Conservation (phyloP, 345 rosid species). For the Streptanthus diversifolius region DNA sequence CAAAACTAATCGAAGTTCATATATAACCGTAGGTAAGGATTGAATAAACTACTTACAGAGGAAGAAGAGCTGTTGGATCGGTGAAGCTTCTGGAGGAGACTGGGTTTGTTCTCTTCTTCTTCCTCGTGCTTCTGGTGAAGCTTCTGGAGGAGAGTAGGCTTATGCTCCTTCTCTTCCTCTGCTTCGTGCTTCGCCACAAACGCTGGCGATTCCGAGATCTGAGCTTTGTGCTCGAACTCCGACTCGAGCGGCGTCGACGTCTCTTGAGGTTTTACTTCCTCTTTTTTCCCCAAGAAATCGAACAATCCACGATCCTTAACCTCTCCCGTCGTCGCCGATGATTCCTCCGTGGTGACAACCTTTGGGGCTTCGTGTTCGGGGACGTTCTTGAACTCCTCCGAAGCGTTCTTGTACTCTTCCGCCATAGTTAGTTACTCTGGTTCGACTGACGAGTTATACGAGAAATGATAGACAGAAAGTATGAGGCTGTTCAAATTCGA, state of each 20-base stretch:
- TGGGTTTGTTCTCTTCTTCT: conserved; percentile 49
- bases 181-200: conserved; percentile 13
- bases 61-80: conserved; percentile 71
- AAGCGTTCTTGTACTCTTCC: conserved; percentile 38
- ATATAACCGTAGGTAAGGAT: neutral
- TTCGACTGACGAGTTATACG: neutral
- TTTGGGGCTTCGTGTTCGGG: conserved; percentile 44
- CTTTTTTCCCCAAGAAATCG: conserved; percentile 64
- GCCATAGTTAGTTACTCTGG: conserved; percentile 43
- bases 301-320: conserved; percentile 63
- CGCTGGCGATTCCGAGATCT: conserved; percentile 43
- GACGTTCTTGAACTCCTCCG: conserved; percentile 33
- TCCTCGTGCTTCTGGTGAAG: conserved; percentile 46
- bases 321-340: conserved; percentile 36
- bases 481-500: neutral
- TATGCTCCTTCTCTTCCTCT: conserved; percentile 5
- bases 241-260: conserved; percentile 38
- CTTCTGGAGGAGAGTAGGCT: conserved; percentile 46
- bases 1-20: neutral
- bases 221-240: conserved; percentile 63
- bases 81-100: conserved; percentile 60
- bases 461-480: neutral
- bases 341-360: conserved; percentile 18
- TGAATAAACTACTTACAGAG: conserved; percentile 63
- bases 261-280: conserved; percentile 55